Conservation (phyloP, 495 filamentous ascomycete genomes). For the Zalerion maritima region DNA sequence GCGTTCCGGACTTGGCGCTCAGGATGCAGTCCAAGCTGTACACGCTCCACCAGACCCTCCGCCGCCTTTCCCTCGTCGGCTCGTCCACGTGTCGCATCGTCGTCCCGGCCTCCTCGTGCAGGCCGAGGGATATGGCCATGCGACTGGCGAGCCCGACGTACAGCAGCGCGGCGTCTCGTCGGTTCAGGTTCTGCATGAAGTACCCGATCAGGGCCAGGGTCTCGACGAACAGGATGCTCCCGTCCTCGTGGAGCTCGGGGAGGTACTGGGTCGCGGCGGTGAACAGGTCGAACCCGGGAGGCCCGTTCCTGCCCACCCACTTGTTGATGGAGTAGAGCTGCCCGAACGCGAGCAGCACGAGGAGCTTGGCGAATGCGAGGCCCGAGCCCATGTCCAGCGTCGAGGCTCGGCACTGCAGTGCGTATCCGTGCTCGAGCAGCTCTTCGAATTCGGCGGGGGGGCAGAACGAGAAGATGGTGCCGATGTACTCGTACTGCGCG, state of each 20-base stretch:
- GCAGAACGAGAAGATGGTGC: slow-evolving; percentile 37
- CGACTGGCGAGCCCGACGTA: slow-evolving; percentile 36
- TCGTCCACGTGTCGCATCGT: slow-evolving; percentile 5
- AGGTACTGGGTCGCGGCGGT: slow-evolving; percentile 31
- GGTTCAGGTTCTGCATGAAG: slow-evolving; percentile 38
- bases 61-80: slow-evolving; percentile 23
- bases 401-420: too few relatives aligned
- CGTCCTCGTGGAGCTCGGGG: slow-evolving; percentile 35
- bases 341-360: slow-evolving; percentile 36
- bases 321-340: slow-evolving; percentile 38
- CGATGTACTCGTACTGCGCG: slow-evolving; percentile 35
- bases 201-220: slow-evolving; percentile 36
- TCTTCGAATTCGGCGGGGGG: slow-evolving; percentile 28
- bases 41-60: slow-evolving; percentile 38
- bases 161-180: slow-evolving; percentile 32
- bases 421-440: slow-evolving; percentile 24
- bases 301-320: slow-evolving; percentile 32
- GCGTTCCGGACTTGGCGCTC: slow-evolving; percentile 35
- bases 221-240: slow-evolving; percentile 36
- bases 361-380: slow-evolving; percentile 17
- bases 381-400: slow-evolving; percentile 16
- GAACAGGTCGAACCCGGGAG: slow-evolving; percentile 37
- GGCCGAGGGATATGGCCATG: slow-evolving; percentile 36
- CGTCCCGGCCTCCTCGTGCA: slow-evolving; percentile 34
- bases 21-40: slow-evolving; percentile 36